These are phyloP conservation scores for Cutaneotrichosporon sp. DNA, from an alignment of 1,284 basidiomycete species.

Conservation along the genomic window DNA sequence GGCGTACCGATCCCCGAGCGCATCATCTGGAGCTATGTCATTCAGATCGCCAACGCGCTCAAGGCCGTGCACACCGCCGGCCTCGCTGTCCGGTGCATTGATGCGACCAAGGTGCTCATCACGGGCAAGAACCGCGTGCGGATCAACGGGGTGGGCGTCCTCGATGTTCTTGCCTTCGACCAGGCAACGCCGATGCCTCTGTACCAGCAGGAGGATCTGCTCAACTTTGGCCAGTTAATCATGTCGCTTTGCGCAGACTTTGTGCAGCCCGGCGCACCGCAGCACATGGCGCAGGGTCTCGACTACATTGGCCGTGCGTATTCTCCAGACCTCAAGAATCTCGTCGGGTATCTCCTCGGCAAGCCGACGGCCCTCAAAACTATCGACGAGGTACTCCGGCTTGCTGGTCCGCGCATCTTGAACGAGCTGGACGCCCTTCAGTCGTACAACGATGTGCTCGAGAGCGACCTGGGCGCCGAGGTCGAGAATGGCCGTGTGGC, in stretches of 20 bases:
- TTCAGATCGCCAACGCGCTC: slow-evolving; percentile 83
- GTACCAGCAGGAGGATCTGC: slow-evolving; percentile 74
- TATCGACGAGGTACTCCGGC: slow-evolving; percentile 72
- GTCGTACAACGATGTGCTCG: slow-evolving; percentile 74
- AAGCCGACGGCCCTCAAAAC: slow-evolving; percentile 63
- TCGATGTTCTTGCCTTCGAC: slow-evolving; percentile 77
- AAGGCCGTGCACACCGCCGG: slow-evolving; percentile 78
- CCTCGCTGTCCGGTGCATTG: slow-evolving; percentile 75
- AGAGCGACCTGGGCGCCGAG: slow-evolving; percentile 78
- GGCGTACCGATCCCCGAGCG: slow-evolving; percentile 62
- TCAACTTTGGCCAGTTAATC: slow-evolving; percentile 78
- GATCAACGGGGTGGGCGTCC: slow-evolving; percentile 72
- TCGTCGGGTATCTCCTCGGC: slow-evolving; percentile 71
- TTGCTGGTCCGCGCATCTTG: slow-evolving; percentile 67
- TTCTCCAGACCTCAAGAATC: slow-evolving; percentile 72
- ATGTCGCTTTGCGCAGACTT: slow-evolving; percentile 60
- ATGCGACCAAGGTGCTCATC: slow-evolving; percentile 80
- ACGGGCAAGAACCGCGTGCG: slow-evolving; percentile 85
- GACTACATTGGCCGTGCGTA: slow-evolving; percentile 72
- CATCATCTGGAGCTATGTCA: slow-evolving; percentile 89
- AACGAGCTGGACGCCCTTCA: slow-evolving; percentile 79
- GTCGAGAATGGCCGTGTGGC: slow-evolving; percentile 97
- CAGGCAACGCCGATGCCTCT: slow-evolving; percentile 57
- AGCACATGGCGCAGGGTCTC: slow-evolving; percentile 62
- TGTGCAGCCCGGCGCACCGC: slow-evolving; percentile 30